A percentile compares a stretch with the other conserved stretches of the same genome.
Evolutionary conservation across 2,329 filamentous ascomycete species (phyloP).

Genomic region (Cladosporium phlei): DNA sequence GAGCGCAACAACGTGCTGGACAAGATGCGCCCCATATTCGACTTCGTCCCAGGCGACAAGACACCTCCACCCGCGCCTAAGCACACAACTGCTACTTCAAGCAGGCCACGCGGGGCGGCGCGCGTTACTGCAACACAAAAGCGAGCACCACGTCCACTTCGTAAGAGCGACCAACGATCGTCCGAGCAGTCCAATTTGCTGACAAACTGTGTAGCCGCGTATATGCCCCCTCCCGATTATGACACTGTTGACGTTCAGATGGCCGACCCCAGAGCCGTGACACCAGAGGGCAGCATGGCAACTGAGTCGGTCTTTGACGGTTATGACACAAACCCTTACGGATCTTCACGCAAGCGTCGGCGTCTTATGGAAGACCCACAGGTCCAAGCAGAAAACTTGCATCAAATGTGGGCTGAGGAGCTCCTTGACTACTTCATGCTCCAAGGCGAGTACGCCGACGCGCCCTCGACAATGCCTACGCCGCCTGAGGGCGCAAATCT

Average conservation of each 20-base stretch:
- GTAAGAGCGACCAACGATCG: background rate
- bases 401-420: conserved; percentile 87
- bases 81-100: conserved; percentile 65
- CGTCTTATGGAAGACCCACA: conserved; percentile 54
- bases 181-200: background rate
- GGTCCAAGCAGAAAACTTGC: conserved; percentile 68
- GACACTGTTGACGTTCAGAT: conserved; percentile 26
- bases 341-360: conserved; percentile 67
- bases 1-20: conserved; percentile 82
- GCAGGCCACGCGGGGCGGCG: conserved; percentile 75
- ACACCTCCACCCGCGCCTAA: conserved; percentile 92
- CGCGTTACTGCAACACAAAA: conserved; percentile 38
- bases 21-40: conserved; percentile 80
- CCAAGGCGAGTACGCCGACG: conserved; percentile 45
- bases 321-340: conserved; percentile 66
- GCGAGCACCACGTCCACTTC: conserved; percentile 20
- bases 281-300: conserved; percentile 77
- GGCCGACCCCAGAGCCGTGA: conserved; percentile 57
- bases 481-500: conserved; percentile 83
- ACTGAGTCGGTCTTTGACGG: conserved; percentile 83
- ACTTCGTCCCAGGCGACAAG: conserved; percentile 76
- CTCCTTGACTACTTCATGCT: conserved; percentile 95
- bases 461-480: conserved; percentile 63
- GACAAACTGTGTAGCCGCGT: background rate
- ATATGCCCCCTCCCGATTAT: conserved; percentile 21